Percentiles rank a stretch among this genome's conserved stretches.
Evolutionary conservation across 2,329 filamentous ascomycete genomes (phyloP).

Genomic region (Stagonosporopsis rhizophila): DNA sequence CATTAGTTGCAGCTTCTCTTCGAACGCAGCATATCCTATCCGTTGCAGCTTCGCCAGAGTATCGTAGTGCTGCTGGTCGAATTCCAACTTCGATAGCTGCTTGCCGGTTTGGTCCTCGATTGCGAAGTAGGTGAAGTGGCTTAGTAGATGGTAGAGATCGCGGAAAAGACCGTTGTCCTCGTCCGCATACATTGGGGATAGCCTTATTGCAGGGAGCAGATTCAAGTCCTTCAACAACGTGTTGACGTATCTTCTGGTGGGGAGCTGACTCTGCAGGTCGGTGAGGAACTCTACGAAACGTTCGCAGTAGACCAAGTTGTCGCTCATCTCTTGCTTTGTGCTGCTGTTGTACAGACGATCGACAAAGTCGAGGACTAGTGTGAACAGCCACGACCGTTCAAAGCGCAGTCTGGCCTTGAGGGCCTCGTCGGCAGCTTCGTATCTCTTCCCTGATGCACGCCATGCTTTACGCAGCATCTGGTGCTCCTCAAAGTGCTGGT

Average conservation of each 20-base stretch:
- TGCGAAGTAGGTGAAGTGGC: slow-evolving; percentile 86
- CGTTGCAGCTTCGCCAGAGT: slow-evolving; percentile 80
- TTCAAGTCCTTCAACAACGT: slow-evolving; percentile 86
- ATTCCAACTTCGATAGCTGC: slow-evolving; percentile 74
- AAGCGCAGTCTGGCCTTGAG: slow-evolving; percentile 83
- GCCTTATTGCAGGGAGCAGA: slow-evolving; percentile 74
- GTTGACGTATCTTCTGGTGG: slow-evolving; percentile 93
- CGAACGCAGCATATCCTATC: slow-evolving; percentile 77
- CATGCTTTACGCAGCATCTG: slow-evolving; percentile 86
- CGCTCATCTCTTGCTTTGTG: slow-evolving; percentile 51
- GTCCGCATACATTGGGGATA: slow-evolving; percentile 80
- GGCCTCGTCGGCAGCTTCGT: slow-evolving; percentile 81
- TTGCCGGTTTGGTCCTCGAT: slow-evolving; percentile 89
- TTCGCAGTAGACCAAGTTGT: slow-evolving; percentile 83
- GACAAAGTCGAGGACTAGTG: slow-evolving; percentile 83
- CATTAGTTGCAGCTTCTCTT: slow-evolving; percentile 87
- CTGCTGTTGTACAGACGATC: slow-evolving; percentile 67
- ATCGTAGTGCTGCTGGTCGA: slow-evolving; percentile 81
- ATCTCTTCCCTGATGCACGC: slow-evolving; percentile 85
- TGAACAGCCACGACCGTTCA: slow-evolving; percentile 92
- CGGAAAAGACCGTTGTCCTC: slow-evolving; percentile 78
- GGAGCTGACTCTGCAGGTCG: slow-evolving; percentile 90
- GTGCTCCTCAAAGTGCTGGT: slow-evolving; percentile 74
- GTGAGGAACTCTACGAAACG: slow-evolving; percentile 90
- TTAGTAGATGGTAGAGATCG: slow-evolving; percentile 79